Evolutionary conservation across 2,329 filamentous ascomycete species (phyloP).

Genomic region (Plectosphaerella cucumerina): DNA sequence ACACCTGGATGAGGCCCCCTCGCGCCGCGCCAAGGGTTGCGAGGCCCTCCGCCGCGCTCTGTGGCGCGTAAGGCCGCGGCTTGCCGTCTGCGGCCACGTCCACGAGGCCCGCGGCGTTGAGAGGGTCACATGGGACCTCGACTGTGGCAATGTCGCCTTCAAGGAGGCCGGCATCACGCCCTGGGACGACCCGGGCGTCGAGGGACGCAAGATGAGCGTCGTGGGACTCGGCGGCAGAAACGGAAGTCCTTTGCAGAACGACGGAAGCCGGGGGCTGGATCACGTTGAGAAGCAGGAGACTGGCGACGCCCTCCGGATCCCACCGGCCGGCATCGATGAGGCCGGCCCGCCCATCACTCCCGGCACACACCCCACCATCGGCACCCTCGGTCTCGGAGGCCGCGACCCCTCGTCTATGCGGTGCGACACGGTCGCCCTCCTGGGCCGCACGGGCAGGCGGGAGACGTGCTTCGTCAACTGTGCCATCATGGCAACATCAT

Average conservation of each 20-base stretch:
- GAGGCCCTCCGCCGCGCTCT: slow-evolving; percentile 52
- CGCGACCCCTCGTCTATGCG: slow-evolving; percentile 31
- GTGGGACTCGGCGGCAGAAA: slow-evolving; percentile 53
- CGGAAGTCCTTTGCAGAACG: slow-evolving; percentile 38
- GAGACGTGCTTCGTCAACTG: slow-evolving; percentile 82
- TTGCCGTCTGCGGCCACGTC: slow-evolving; percentile 69
- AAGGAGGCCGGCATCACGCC: slow-evolving; percentile 36
- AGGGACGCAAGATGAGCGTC: slow-evolving; percentile 55
- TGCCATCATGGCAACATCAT: slow-evolving; percentile 65
- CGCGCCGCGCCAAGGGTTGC: slow-evolving; percentile 50
- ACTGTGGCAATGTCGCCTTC: slow-evolving; percentile 30
- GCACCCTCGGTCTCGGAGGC: slow-evolving; percentile 35
- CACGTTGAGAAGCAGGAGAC: background rate
- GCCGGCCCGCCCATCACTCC: background rate
- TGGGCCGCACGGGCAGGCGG: slow-evolving; percentile 37
- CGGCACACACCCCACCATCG: slow-evolving; percentile 17
- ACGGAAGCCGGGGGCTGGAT: slow-evolving; percentile 25
- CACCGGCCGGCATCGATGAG: background rate
- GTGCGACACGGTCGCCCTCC: slow-evolving; percentile 35
- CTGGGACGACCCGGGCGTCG: slow-evolving; percentile 58
- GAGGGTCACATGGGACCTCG: slow-evolving; percentile 56
- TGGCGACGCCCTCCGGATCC: background rate
- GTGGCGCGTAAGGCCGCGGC: slow-evolving; percentile 55
- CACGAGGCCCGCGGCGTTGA: slow-evolving; percentile 64
- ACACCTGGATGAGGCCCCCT: slow-evolving; percentile 48